Percentiles rank a stretch among this genome's conserved stretches.
These are phyloP conservation scores for Alternaria dauci DNA, from an alignment of 2,329 filamentous ascomycete genomes.

Conservation along the genomic window DNA sequence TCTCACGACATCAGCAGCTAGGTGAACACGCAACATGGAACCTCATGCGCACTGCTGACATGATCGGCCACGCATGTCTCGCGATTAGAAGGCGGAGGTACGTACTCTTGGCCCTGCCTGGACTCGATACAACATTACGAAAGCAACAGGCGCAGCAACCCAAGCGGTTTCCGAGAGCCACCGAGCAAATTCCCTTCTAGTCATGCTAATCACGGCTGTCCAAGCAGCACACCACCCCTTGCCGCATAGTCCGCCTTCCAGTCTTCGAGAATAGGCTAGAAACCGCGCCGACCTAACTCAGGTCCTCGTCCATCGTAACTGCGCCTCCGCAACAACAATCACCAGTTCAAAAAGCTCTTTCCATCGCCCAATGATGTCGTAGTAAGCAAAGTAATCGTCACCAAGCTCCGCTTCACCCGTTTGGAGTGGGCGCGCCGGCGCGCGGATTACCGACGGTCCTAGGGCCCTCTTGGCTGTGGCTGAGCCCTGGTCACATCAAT, in stretches of 20 bases:
- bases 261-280: constrained; percentile 1
- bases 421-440: background rate
- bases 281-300: background rate
- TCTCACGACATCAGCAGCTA: background rate
- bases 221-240: background rate
- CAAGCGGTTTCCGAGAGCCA: background rate
- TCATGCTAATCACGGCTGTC: background rate
- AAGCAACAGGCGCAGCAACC: constrained; percentile 1
- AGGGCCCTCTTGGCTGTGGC: constrained; percentile 21
- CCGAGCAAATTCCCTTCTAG: constrained; percentile 3
- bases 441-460: background rate
- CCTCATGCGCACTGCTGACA: background rate
- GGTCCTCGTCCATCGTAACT: background rate
- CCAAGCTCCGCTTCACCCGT: constrained; percentile 12
- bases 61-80: background rate
- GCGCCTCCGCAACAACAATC: constrained; percentile 10
- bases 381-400: constrained; percentile 1
- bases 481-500: constrained; percentile 18
- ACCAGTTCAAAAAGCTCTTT: constrained; percentile 4
- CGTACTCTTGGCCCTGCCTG: background rate
- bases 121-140: constrained; percentile 1
- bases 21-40: background rate
- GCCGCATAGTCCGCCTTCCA: background rate
- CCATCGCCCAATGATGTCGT: background rate
- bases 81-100: background rate